Conservation (phyloP, 1,139 yeast species). For the Taphrina confusa region DNA sequence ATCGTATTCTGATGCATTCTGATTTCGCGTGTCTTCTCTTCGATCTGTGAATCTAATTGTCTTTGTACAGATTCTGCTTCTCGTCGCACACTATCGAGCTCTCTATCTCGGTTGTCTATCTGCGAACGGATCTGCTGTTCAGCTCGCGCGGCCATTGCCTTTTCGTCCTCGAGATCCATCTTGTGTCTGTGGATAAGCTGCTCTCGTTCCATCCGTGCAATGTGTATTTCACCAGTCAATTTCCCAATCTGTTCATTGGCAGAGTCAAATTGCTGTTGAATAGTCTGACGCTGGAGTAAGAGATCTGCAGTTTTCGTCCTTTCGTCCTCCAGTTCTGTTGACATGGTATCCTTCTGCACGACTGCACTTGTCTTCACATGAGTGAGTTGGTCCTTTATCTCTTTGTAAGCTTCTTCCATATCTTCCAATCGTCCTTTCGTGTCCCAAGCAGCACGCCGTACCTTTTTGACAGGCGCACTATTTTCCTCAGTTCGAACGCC, state of each 20-base stretch:
- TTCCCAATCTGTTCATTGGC: constrained; percentile 28
- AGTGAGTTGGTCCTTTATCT: constrained; percentile 28
- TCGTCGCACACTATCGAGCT: constrained; percentile 17
- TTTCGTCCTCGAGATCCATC: constrained; percentile 24
- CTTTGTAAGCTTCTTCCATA: constrained; percentile 38
- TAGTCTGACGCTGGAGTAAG: neutral
- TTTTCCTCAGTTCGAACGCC: constrained; percentile 2
- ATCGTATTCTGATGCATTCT: neutral
- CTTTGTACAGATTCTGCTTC: constrained; percentile 39
- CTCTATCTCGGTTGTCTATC: constrained; percentile 22
- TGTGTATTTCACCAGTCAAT: constrained; percentile 11
- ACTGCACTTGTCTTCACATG: constrained; percentile 3
- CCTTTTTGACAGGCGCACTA: neutral
- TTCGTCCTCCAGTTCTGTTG: constrained; percentile 28
- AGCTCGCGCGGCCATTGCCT: constrained; percentile 14
- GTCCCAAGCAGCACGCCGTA: constrained; percentile 39
- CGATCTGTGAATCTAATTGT: constrained; percentile 22
- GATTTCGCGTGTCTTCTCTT: constrained; percentile 31
- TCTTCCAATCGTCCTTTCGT: constrained; percentile 40
- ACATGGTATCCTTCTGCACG: constrained; percentile 31
- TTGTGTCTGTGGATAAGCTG: constrained; percentile 13
- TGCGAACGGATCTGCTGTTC: constrained; percentile 12
- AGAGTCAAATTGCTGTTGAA: constrained; percentile 16
- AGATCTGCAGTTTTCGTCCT: constrained; percentile 16
- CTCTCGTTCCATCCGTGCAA: constrained; percentile 5